Conservation (phyloP, 371 early-diverging fungal genomes). For the Nosema bombycis region DNA sequence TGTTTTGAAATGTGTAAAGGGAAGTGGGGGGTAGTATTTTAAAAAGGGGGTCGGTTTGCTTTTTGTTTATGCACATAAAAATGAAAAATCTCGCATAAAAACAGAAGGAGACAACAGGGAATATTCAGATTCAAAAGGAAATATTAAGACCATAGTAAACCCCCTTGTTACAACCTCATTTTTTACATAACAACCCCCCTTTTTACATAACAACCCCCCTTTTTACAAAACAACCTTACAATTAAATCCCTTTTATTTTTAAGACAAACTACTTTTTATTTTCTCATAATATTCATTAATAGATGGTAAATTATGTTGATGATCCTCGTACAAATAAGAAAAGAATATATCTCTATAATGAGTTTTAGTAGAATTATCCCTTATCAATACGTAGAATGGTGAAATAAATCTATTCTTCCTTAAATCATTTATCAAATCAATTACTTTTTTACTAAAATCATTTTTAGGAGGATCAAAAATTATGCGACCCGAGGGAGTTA, state of each 20-base stretch:
- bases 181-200: too few relatives aligned
- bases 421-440: slow-evolving; percentile 27
- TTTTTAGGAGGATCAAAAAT: slow-evolving; percentile 45
- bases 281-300: slow-evolving; percentile 25
- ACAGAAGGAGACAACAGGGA: too few relatives aligned
- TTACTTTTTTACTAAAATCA: slow-evolving; percentile 47
- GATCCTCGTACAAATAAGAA: slow-evolving; percentile 58
- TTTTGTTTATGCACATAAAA: neutral
- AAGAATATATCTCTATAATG: slow-evolving; percentile 55
- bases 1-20: too few relatives aligned
- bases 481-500: slow-evolving; percentile 15
- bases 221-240: too few relatives aligned
- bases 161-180: too few relatives aligned
- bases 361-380: slow-evolving; percentile 22
- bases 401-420: slow-evolving; percentile 39
- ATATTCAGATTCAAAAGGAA: too few relatives aligned
- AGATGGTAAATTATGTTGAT: slow-evolving; percentile 37
- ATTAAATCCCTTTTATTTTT: too few relatives aligned
- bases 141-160: too few relatives aligned
- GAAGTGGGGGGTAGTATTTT: too few relatives aligned
- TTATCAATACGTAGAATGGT: slow-evolving; percentile 54
- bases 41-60: too few relatives aligned
- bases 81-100: neutral
- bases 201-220: too few relatives aligned
- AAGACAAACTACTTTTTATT: slow-evolving; percentile 11